Percentiles rank a stretch among this genome's conserved stretches.
These are phyloP conservation scores for Colletotrichum nymphaeae DNA, from an alignment of 2,329 filamentous ascomycete species.

Conservation along the genomic window DNA sequence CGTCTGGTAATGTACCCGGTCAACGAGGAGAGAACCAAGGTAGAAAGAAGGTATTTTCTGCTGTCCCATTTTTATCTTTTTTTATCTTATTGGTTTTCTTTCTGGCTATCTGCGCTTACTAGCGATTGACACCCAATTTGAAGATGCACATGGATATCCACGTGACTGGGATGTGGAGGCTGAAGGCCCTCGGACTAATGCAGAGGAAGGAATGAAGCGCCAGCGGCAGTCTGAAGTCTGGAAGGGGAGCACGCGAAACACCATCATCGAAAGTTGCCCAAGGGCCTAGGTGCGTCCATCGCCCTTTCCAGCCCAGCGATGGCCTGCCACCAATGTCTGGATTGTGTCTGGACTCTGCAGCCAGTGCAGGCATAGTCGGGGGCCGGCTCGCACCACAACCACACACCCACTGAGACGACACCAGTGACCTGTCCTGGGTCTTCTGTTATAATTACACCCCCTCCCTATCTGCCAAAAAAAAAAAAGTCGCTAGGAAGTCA, in stretches of 20 bases:
- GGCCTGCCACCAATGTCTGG: no score
- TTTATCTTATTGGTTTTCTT: no score
- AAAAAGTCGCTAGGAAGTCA: no score
- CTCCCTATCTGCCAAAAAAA: not conserved
- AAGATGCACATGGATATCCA: not conserved
- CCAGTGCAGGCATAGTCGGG: not conserved
- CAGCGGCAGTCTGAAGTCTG: not conserved
- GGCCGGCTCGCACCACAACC: not conserved
- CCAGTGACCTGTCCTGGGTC: not conserved
- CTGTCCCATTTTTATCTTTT: no score
- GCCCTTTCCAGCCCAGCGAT: not conserved
- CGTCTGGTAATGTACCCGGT: not conserved
- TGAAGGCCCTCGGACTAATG: not conserved
- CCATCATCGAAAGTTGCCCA: constrained; percentile 38
- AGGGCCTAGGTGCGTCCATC: constrained; percentile 19
- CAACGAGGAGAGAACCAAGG: not conserved
- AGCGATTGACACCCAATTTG: not conserved
- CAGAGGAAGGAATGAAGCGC: not conserved
- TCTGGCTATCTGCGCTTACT: no score
- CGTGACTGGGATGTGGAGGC: not conserved
- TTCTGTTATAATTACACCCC: not conserved
- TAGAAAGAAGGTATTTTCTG: no score
- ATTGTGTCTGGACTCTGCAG: not conserved
- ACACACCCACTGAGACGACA: not conserved
- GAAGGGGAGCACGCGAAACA: not conserved